Base-by-base conservation (phyloP, 2,329 filamentous ascomycete genomes). In the Hymenotorrendiella dingleyae region DNA sequence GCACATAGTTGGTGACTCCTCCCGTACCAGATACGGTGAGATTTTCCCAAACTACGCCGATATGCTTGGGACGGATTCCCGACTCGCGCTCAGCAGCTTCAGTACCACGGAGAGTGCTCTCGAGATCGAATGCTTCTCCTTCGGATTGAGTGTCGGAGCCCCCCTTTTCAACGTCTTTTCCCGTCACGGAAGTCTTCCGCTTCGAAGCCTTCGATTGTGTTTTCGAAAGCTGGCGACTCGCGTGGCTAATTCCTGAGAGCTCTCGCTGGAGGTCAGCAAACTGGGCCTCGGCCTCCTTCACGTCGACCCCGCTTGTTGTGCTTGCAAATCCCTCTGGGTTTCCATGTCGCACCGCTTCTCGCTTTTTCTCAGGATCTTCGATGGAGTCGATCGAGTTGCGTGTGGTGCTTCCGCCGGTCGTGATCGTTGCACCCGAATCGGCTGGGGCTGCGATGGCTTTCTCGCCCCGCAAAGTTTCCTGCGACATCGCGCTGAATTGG, bases 31-130 rank as follows among this genome's bases (percentile, higher is more conserved):
- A 80, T 28, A 93, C 86, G 0, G 84, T 86, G 36, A 94, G 66
- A 14, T 74, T 72, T 41, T 93, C 78, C 86, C 86, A 94, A 49
- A 85, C 76, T 1, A 88, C 84, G 22, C 86, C 84, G 46, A 89
- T 84, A 54, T 84, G 80, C 68, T 94, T 94, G 4, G 80, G 73
- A 47, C 80, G 82, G 63, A 94, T 94, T 1, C 88, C 88, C 5
- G 85, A 84, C 48, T 84, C 79, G 47, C 76, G 73, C 57, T 88
- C 84, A 7, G 86, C 82, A 34, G 74, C 76, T 43, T 84, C 73
- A 42, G 80, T 80, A 3, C 86, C 86, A 33, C 85, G 77, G 47
- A 94, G 68, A 3, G 82, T 80, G 7, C 71, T 65, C 62, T 94
- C 86, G 27, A 95, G 70, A 59, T 94, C 82, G 63, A 93, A 94